A percentile compares a stretch with the other conserved stretches of the same genome.
phyloP scores from a whole-genome alignment of 2,329 filamentous ascomycete species.

The Curvularia sp. region DNA sequence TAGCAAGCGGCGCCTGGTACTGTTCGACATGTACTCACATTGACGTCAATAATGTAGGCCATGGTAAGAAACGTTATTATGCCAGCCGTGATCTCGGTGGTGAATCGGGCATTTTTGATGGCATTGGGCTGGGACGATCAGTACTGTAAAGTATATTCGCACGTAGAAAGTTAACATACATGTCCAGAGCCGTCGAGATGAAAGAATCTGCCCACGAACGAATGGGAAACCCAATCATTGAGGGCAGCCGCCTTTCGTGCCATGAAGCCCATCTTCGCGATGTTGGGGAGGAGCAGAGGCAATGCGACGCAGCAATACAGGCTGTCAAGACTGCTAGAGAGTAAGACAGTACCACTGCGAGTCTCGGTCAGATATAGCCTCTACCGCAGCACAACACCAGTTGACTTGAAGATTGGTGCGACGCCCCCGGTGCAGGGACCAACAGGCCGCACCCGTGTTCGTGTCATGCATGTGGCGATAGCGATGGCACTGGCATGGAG shows the following conservation, averaged over 20 bases:
- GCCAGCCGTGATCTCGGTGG: constrained; percentile 83
- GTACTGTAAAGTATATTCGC: constrained; percentile 9
- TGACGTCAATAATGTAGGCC: constrained; percentile 67
- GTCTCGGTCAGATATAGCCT: constrained; percentile 10
- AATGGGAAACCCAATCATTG: constrained; percentile 45
- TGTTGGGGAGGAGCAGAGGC: neutral
- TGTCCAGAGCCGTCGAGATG: constrained; percentile 82
- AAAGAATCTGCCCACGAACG: constrained; percentile 60
- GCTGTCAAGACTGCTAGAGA: neutral
- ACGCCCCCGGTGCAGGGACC: constrained; percentile 6
- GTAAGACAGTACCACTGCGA: neutral
- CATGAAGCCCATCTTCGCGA: constrained; percentile 26
- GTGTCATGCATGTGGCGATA: constrained; percentile 15
- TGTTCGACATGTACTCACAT: constrained; percentile 51
- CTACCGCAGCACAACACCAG: neutral
- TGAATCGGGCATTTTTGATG: constrained; percentile 76
- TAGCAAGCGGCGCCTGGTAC: constrained; percentile 24
- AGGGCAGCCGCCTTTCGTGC: constrained; percentile 30
- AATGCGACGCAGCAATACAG: neutral
- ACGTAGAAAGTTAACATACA: constrained; percentile 61
- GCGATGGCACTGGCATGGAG: neutral
- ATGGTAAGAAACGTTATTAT: constrained; percentile 69
- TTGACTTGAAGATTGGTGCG: neutral
- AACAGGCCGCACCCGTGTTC: constrained; percentile 3
- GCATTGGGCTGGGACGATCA: constrained; percentile 63